Evolutionary conservation across 2,329 filamentous ascomycete species (phyloP).

Genomic region (Sarocladium kiliense): DNA sequence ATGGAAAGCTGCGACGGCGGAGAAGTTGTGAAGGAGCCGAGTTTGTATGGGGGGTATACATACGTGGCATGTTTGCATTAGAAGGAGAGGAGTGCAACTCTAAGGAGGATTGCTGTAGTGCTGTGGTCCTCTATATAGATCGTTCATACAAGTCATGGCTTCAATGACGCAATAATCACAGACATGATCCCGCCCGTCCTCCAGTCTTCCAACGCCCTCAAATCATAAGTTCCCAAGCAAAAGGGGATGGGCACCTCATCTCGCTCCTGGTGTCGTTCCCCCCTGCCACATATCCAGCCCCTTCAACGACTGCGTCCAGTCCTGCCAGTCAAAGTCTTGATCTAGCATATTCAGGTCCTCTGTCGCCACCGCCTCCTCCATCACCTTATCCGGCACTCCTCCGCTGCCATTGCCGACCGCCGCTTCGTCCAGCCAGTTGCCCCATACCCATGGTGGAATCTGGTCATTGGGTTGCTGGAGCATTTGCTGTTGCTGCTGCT

Average conservation of each 20-base stretch:
- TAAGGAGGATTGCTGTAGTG: not conserved
- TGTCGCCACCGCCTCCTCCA: constrained; percentile 16
- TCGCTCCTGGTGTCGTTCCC: not conserved
- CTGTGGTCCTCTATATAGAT: not conserved
- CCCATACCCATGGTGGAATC: constrained; percentile 37
- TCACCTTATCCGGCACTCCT: constrained; percentile 14
- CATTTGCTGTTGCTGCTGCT: constrained; percentile 10
- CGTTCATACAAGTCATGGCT: no score
- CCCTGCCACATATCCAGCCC: constrained; percentile 10
- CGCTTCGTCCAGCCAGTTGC: constrained; percentile 20
- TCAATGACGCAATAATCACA: no score
- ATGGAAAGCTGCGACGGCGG: constrained; percentile 15
- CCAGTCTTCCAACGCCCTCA: no score
- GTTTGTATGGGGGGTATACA: not conserved
- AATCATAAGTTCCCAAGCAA: no score
- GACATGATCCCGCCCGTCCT: no score
- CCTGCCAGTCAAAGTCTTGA: constrained; percentile 43
- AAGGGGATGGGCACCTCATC: no score
- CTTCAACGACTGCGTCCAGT: constrained; percentile 34
- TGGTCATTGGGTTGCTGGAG: constrained; percentile 8
- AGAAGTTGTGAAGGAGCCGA: constrained; percentile 20
- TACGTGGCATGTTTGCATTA: not conserved
- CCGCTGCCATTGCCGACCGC: not conserved
- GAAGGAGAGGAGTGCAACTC: no score
- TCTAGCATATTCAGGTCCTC: constrained; percentile 33